phyloP scores from a whole-genome alignment of 2,329 filamentous ascomycete genomes.

The Cordyceps fumosorosea region DNA sequence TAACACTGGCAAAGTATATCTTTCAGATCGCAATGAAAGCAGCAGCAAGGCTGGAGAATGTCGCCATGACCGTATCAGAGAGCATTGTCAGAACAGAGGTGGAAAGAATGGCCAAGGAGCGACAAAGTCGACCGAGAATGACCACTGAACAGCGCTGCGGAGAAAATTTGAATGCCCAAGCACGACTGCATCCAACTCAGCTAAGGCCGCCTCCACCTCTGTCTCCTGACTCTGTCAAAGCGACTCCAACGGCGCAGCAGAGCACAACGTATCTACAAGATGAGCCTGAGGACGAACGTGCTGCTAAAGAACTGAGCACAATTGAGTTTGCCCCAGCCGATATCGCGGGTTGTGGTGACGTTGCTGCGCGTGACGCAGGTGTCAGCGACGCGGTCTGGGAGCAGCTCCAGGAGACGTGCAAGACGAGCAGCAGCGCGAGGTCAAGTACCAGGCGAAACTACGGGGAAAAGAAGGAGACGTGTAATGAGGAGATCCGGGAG shows the following conservation, averaged over 20 bases:
- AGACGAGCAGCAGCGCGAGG: conserved; percentile 31
- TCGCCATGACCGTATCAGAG: background rate
- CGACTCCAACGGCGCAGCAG: background rate
- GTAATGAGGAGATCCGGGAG: conserved; percentile 21
- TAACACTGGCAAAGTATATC: background rate
- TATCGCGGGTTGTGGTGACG: background rate
- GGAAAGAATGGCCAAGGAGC: background rate
- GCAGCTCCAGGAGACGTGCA: conserved; percentile 47
- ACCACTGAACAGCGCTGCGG: background rate
- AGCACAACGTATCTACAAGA: background rate
- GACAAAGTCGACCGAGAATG: background rate
- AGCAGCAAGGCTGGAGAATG: background rate
- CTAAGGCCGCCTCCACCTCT: background rate
- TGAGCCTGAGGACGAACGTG: background rate
- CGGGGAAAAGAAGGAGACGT: conserved; percentile 23
- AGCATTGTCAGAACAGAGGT: background rate
- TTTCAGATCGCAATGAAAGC: background rate
- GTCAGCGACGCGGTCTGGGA: conserved; percentile 57
- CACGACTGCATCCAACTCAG: background rate
- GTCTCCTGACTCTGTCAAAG: background rate
- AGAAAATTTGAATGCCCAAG: background rate
- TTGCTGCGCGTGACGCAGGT: conserved; percentile 41
- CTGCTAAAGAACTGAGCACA: background rate
- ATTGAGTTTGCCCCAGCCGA: conserved; percentile 18
- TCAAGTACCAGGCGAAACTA: conserved; percentile 29